Evolutionary conservation across 768 basidiomycete species (phyloP).

Genomic region (Mycena rosella): DNA sequence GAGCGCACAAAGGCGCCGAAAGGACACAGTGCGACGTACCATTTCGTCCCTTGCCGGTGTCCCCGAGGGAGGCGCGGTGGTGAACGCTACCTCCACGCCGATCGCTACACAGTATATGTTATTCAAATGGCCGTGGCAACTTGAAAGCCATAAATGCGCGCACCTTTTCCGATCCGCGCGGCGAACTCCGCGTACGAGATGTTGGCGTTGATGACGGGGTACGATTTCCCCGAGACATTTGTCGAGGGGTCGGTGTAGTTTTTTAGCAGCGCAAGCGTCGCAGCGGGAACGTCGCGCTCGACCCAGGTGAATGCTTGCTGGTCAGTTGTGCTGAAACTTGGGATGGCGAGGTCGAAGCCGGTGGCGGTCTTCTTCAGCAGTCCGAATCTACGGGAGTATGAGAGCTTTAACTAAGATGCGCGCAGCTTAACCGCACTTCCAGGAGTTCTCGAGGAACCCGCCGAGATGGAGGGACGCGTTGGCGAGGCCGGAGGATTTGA

Average conservation of each 20-base stretch:
- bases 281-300: slow-evolving; percentile 20
- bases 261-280: slow-evolving; percentile 10
- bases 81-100: slow-evolving; percentile 20
- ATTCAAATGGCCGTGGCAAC: too few species aligned
- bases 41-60: slow-evolving; percentile 16
- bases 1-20: too few species aligned
- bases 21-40: slow-evolving; percentile 7
- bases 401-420: too few species aligned
- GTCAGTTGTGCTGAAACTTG: neutral
- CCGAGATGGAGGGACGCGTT: slow-evolving; percentile 19
- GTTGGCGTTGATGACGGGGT: neutral
- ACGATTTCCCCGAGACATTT: neutral
- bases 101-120: neutral
- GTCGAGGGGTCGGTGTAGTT: slow-evolving; percentile 10
- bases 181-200: slow-evolving; percentile 14
- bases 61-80: neutral
- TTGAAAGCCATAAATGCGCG: neutral
- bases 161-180: neutral
- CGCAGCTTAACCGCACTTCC: neutral
- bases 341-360: neutral
- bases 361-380: neutral
- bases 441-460: slow-evolving; percentile 18
- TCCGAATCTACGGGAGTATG: neutral
- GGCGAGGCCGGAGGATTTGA: neutral
- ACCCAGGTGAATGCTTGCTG: slow-evolving; percentile 7